These are phyloP conservation scores for Neurospora sp. DNA, from an alignment of 2,329 filamentous ascomycete genomes.

Conservation along the genomic window DNA sequence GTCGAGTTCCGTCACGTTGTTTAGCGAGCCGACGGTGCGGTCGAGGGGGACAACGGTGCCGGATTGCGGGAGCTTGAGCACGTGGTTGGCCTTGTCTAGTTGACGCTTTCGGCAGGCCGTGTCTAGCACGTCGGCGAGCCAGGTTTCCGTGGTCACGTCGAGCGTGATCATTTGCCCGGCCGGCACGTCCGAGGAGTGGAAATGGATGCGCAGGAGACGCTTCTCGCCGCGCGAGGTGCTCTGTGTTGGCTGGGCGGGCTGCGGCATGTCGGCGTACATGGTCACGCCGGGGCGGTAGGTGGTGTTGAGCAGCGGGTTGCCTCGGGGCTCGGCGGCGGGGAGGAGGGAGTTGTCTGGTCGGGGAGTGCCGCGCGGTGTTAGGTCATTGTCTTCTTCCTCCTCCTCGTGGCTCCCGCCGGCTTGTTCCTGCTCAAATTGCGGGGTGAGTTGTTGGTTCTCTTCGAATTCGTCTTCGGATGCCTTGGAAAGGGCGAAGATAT, in stretches of 20 bases:
- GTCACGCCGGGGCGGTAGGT: constrained; percentile 44
- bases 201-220: constrained; percentile 63
- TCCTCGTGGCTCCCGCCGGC: constrained; percentile 21
- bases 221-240: constrained; percentile 49
- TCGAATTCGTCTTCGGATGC: constrained; percentile 58
- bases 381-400: constrained; percentile 30
- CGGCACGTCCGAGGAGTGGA: constrained; percentile 57
- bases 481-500: constrained; percentile 72
- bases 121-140: constrained; percentile 73
- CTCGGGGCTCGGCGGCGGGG: constrained; percentile 28
- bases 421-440: constrained; percentile 47
- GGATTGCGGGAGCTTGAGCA: constrained; percentile 67
- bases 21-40: constrained; percentile 69
- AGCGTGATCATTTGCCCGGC: constrained; percentile 66
- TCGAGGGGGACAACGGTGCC: constrained; percentile 68
- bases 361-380: constrained; percentile 40
- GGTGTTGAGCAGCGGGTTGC: constrained; percentile 53
- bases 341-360: constrained; percentile 26
- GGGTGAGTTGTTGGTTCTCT: constrained; percentile 60
- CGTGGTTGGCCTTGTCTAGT: constrained; percentile 69
- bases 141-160: constrained; percentile 72
- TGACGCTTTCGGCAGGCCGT: constrained; percentile 67
- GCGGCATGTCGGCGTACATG: constrained; percentile 48
- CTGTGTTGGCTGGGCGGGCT: constrained; percentile 23
- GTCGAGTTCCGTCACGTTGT: constrained; percentile 65